phyloP scores from a whole-genome alignment of 371 early-diverging fungal genomes.

The Enterocytospora artemiae region DNA sequence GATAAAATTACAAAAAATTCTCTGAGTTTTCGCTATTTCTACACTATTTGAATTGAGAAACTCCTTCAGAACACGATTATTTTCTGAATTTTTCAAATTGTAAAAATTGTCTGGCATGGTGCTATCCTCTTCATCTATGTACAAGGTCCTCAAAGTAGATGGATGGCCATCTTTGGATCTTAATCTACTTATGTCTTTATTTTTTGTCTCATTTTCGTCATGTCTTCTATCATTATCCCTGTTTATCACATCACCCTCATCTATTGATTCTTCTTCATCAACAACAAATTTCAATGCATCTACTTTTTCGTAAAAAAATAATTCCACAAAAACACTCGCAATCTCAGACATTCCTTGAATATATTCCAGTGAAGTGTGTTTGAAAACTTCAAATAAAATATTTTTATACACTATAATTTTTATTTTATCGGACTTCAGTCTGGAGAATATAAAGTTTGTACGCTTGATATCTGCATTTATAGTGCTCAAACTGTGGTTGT shows the following conservation, averaged over 20 bases:
- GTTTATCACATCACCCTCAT: not conserved
- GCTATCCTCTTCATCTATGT: conserved; percentile 5
- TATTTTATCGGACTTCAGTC: not conserved
- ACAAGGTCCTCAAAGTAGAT: no score
- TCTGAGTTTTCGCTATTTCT: not conserved
- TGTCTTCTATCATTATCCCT: not conserved
- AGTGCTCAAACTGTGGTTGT: conserved; percentile 2
- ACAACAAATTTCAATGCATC: not conserved
- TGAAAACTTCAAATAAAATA: conserved; percentile 30
- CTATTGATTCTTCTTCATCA: not conserved
- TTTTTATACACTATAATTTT: conserved; percentile 16
- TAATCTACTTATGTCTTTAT: no score
- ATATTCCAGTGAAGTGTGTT: conserved; percentile 32
- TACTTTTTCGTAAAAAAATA: conserved; percentile 29
- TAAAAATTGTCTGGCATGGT: not conserved
- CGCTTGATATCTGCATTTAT: conserved; percentile 38
- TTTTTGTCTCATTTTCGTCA: conserved; percentile 10
- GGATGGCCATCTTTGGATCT: no score
- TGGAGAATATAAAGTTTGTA: conserved; percentile 24
- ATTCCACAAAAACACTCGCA: conserved; percentile 37
- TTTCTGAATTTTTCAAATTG: not conserved
- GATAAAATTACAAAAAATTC: conserved; percentile 35
- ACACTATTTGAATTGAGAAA: conserved; percentile 5
- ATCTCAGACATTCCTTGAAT: conserved; percentile 55
- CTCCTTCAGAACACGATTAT: conserved; percentile 4